Evolutionary conservation across 257 asterid genomes (phyloP).

Genomic region (Ehretia macrophylla): DNA sequence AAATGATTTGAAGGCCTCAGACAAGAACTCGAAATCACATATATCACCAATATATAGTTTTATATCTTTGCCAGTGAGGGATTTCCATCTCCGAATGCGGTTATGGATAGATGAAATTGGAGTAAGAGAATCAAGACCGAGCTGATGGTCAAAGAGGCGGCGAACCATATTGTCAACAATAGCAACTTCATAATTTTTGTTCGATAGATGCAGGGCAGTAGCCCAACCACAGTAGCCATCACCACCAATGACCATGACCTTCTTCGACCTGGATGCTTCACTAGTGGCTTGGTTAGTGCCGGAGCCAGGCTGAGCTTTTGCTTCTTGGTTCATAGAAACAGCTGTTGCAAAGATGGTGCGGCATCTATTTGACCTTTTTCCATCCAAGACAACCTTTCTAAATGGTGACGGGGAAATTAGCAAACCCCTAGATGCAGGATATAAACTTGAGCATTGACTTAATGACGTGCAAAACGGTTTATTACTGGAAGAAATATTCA

Average conservation of each 20-base stretch:
- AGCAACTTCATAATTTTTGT: constrained; percentile 66
- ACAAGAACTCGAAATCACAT: constrained; percentile 84
- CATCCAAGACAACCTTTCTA: constrained; percentile 16
- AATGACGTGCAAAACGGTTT: constrained; percentile 24
- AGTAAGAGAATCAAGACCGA: constrained; percentile 89
- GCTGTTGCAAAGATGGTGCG: constrained; percentile 33
- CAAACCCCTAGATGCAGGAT: constrained; percentile 28
- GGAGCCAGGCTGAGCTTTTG: constrained; percentile 35
- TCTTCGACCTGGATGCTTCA: constrained; percentile 39
- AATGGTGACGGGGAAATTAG: constrained; percentile 22
- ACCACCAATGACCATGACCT: constrained; percentile 95
- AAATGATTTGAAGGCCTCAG: constrained; percentile 70
- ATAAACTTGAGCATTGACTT: constrained; percentile 25
- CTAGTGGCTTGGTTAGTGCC: constrained; percentile 25
- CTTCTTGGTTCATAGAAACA: constrained; percentile 54
- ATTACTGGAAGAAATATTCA: constrained; percentile 34
- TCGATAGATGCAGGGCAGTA: constrained; percentile 67
- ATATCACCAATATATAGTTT: constrained; percentile 75
- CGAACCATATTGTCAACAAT: constrained; percentile 87
- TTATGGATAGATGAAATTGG: constrained; percentile 85
- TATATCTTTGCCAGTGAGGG: constrained; percentile 72
- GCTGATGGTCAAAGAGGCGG: constrained; percentile 82
- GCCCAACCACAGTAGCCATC: constrained; percentile 96
- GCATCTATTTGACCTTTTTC: constrained; percentile 20
- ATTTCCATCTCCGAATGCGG: constrained; percentile 76